Percentiles rank a stretch among this genome's conserved stretches.
Evolutionary conservation across 495 filamentous ascomycete species (phyloP).

Genomic region (Xylaria sp.): DNA sequence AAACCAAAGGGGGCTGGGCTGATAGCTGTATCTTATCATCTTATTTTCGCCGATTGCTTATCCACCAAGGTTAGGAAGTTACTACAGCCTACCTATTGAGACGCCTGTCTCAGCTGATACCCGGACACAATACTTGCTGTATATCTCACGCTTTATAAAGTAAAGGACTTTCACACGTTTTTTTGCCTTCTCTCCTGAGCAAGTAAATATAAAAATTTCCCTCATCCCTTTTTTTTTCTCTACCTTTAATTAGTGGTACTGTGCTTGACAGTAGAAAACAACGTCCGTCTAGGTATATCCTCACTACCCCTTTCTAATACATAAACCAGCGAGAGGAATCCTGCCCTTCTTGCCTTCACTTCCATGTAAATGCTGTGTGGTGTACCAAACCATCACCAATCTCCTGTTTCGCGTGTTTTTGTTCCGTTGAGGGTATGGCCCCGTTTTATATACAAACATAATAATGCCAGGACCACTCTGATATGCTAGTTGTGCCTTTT

Average conservation of each 20-base stretch:
- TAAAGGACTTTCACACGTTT: not conserved
- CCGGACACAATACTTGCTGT: not conserved
- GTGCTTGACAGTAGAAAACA: not conserved
- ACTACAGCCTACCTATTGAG: not conserved
- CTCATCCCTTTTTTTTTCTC: not conserved
- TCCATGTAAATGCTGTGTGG: not conserved
- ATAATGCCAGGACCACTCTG: not conserved
- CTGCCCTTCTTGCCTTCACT: not conserved
- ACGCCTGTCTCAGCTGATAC: not conserved
- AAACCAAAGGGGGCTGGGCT: not conserved
- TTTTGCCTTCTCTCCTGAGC: not conserved
- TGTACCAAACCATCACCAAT: not conserved
- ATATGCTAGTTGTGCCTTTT: not conserved
- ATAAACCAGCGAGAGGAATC: not conserved
- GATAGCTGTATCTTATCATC: not conserved
- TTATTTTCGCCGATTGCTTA: not conserved
- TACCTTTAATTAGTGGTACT: not conserved
- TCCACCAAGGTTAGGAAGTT: not conserved
- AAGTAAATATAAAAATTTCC: not conserved
- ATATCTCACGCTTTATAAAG: not conserved
- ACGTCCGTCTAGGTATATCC: not conserved
- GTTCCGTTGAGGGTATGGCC: not conserved
- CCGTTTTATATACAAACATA: not conserved
- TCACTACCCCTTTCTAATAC: not conserved
- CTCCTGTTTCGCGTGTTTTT: not conserved